Base-by-base conservation (phyloP, 495 filamentous ascomycete species). In the Hypoxylon cercidicola region DNA sequence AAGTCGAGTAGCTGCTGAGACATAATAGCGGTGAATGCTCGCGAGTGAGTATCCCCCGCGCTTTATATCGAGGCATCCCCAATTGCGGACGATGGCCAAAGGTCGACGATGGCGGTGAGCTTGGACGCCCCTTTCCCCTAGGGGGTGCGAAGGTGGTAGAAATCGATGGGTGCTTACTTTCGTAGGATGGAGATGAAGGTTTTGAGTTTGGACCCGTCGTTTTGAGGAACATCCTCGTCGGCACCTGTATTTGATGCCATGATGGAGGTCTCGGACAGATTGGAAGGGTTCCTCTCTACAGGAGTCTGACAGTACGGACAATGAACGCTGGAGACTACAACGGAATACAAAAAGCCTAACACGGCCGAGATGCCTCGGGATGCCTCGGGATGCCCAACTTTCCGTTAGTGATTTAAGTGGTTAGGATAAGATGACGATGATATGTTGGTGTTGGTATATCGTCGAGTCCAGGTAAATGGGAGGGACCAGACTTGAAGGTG, bases 151-250 rank as follows among this genome's bases (percentile, higher is more conserved):
- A 25, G 32, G 18, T 40, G 23, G 34, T 39, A 25, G 28, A 23
- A 47, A 13, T n/a, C 32, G 19, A 43, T 7, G n/a, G 40, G 2
- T 18, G 10, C 86, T 76, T 83, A 93, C 90, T 90, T 93, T 72
- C 88, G 84, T 56, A 97, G 76, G 56, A 97, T 93, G 51, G 86
- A 85, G 35, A 97, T 77, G 67, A 97, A 93, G 0, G 89, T 93
- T 74, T 86, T 89, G 50, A 97, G 80, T 79, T 95, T 95, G 25
- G 89, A 92, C 52, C 85, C 87, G 50, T 96, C 92, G 77, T 92
- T 91, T 44, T 88, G 85, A 18, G 81, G 75, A 72, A 90, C 91
- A 67, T 92, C 90, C 37, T 84, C 75, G 28, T 78, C 55, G 55
- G 60, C 10, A 47, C 69, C 16, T 11, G 55, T 43, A 25, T 41